Evolutionary conservation across 116 monocot genomes (phyloP).

Genomic region (Trichopus zeylanicus): DNA sequence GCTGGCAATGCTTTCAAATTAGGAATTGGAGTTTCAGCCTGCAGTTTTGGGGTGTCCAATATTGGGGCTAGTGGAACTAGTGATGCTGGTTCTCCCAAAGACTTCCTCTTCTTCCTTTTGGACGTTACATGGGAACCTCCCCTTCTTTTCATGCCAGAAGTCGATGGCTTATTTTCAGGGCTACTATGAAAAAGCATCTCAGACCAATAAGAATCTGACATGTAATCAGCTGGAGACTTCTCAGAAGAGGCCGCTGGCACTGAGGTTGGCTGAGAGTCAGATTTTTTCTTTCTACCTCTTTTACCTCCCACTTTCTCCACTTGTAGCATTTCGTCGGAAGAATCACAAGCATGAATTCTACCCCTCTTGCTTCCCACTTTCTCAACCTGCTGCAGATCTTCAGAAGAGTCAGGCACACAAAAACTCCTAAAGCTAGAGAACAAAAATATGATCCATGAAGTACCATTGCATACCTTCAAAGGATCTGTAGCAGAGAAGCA

Average conservation of each 20-base stretch:
- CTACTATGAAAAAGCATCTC: constrained; percentile 32
- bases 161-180: constrained; percentile 28
- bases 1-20: constrained; percentile 25
- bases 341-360: too few species aligned
- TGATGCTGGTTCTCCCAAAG: constrained; percentile 18
- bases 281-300: constrained; percentile 6
- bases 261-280: not conserved
- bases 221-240: constrained; percentile 40
- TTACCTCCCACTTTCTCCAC: not conserved
- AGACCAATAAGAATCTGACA: constrained; percentile 80
- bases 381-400: too few species aligned
- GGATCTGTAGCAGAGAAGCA: constrained; percentile 52
- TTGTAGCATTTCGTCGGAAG: not conserved
- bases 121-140: constrained; percentile 9
- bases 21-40: constrained; percentile 16
- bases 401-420: not conserved
- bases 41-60: constrained; percentile 19
- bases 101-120: constrained; percentile 30
- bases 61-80: constrained; percentile 7
- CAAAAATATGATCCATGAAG: not conserved
- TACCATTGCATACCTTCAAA: constrained; percentile 7
- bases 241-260: constrained; percentile 6
- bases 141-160: constrained; percentile 34
- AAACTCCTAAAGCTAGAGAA: constrained; percentile 2
- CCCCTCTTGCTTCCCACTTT: too few species aligned